Evolutionary conservation across 768 basidiomycete genomes (phyloP).

Genomic region (Candolleomyces aberdarensis): DNA sequence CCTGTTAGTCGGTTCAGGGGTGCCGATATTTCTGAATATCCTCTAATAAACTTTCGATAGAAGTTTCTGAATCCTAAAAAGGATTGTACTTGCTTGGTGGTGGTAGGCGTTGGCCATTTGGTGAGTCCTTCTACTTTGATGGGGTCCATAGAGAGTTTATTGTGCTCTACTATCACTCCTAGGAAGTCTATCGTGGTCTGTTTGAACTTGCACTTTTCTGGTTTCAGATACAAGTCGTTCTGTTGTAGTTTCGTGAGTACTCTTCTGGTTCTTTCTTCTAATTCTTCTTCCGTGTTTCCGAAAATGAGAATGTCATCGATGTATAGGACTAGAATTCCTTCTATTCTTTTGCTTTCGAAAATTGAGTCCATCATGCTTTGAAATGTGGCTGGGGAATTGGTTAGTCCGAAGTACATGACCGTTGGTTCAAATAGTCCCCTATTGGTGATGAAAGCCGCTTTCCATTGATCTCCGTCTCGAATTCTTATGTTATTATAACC

Average conservation of each 20-base stretch:
- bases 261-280: neutral
- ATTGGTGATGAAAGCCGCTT: no score
- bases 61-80: constrained; percentile 48
- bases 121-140: constrained; percentile 34
- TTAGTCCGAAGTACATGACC: no score
- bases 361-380: neutral
- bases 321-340: neutral
- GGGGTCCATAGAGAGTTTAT: constrained; percentile 31
- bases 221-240: neutral
- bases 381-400: no score
- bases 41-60: constrained; percentile 37
- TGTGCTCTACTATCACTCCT: constrained; percentile 24
- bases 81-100: constrained; percentile 29
- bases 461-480: no score
- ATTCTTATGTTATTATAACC: no score
- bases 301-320: neutral
- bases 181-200: constrained; percentile 18
- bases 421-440: no score
- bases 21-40: no score
- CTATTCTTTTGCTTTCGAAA: neutral
- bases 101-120: constrained; percentile 34
- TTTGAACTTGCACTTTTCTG: no score
- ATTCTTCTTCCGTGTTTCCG: neutral
- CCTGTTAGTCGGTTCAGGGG: constrained; percentile 20
- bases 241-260: constrained; percentile 23